These are phyloP conservation scores for Claviceps purpurea DNA, from an alignment of 2,329 filamentous ascomycete genomes.

Conservation along the genomic window DNA sequence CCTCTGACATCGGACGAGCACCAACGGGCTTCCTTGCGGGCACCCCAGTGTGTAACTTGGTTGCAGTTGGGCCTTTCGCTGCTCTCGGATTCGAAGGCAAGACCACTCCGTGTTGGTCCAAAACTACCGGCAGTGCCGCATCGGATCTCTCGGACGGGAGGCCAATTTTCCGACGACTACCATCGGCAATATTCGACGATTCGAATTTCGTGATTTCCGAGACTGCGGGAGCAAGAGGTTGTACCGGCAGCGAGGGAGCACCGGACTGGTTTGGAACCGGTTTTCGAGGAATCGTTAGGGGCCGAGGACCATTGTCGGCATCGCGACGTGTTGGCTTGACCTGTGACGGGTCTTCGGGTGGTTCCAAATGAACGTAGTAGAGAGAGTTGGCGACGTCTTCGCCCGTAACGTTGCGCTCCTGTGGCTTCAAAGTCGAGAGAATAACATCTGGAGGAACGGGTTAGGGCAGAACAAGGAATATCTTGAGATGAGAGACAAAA, in stretches of 20 bases:
- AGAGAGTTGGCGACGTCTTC: slow-evolving; percentile 78
- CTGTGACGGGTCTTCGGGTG: slow-evolving; percentile 34
- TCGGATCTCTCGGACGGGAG: background rate
- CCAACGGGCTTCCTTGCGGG: slow-evolving; percentile 17
- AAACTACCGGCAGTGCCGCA: background rate
- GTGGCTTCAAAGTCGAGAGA: slow-evolving; percentile 79
- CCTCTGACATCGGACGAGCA: slow-evolving; percentile 10
- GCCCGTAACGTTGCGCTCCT: slow-evolving; percentile 73
- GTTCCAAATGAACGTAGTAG: slow-evolving; percentile 71
- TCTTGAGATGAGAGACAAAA: slow-evolving; percentile 1
- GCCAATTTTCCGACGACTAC: background rate
- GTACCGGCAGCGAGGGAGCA: slow-evolving; percentile 11
- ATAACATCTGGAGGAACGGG: slow-evolving; percentile 58
- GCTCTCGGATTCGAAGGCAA: background rate
- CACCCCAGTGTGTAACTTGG: slow-evolving; percentile 8
- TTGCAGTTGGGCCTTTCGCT: slow-evolving; percentile 3
- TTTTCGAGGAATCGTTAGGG: slow-evolving; percentile 37
- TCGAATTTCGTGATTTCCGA: background rate
- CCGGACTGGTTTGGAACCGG: slow-evolving; percentile 28
- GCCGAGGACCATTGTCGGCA: slow-evolving; percentile 23
- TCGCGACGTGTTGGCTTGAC: slow-evolving; percentile 16
- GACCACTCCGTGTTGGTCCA: background rate
- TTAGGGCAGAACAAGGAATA: background rate
- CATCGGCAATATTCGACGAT: background rate
- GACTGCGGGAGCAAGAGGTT: background rate